Conservation (phyloP, 2,329 filamentous ascomycete species). For the Tolypocladium tropicale region DNA sequence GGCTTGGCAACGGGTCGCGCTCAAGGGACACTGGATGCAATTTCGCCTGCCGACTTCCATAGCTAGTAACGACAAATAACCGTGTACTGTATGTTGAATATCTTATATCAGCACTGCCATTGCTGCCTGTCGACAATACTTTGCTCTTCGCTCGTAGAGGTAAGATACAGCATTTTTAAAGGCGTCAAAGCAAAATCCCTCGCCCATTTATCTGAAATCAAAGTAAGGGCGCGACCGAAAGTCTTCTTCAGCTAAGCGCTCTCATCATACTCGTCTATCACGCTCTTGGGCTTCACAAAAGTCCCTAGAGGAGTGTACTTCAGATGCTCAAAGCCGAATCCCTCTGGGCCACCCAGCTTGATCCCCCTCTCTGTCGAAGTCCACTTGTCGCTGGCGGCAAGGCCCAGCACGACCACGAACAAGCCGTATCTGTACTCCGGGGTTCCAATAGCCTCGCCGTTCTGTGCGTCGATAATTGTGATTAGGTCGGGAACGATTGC, state of each 20-base stretch:
- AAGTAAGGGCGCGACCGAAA: not conserved
- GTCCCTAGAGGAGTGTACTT: constrained; percentile 36
- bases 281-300: constrained; percentile 38
- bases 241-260: not conserved
- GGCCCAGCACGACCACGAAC: constrained; percentile 37
- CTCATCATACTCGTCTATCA: constrained; percentile 38
- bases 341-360: constrained; percentile 37
- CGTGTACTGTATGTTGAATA: too few relatives aligned
- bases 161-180: too few relatives aligned
- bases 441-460: constrained; percentile 44
- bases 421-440: constrained; percentile 46
- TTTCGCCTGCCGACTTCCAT: too few relatives aligned
- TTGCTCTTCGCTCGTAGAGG: too few relatives aligned
- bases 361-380: constrained; percentile 34
- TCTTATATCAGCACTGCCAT: too few relatives aligned
- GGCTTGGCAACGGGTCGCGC: too few relatives aligned
- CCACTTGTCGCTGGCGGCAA: constrained; percentile 34
- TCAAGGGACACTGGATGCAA: too few relatives aligned
- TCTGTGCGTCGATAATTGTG: constrained; percentile 43
- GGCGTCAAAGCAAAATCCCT: too few relatives aligned
- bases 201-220: not conserved
- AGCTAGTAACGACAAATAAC: too few relatives aligned
- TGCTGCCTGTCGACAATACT: too few relatives aligned
- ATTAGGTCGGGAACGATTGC: constrained; percentile 48
- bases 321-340: constrained; percentile 37